Conservation (phyloP, 345 rosid species). For the Eucalyptus cloeziana region DNA sequence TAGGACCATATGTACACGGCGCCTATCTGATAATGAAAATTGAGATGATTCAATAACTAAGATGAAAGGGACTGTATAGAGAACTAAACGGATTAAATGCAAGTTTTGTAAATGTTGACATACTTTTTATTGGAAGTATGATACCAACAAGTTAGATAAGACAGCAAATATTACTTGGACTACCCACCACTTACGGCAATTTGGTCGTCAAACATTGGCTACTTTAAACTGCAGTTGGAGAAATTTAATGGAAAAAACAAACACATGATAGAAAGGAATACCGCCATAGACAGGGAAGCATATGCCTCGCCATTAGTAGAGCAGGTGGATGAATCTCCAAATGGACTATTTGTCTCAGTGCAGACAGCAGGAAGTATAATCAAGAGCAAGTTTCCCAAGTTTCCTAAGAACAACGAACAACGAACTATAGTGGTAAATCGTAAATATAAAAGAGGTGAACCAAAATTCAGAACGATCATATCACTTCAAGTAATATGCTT, state of each 20-base stretch:
- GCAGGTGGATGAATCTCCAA: slow-evolving; percentile 8
- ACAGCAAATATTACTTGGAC: background rate
- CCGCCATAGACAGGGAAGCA: slow-evolving; percentile 12
- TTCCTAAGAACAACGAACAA: background rate
- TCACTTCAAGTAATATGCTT: background rate
- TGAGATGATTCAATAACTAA: background rate
- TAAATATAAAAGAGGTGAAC: background rate
- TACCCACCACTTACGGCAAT: background rate
- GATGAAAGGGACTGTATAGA: background rate
- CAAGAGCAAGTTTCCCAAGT: slow-evolving; percentile 4
- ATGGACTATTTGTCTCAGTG: slow-evolving; percentile 1
- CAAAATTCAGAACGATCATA: background rate
- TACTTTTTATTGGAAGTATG: background rate
- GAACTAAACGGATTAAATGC: background rate
- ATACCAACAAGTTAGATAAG: background rate
- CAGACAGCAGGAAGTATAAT: slow-evolving; percentile 8
- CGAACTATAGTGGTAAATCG: background rate
- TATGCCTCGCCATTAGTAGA: slow-evolving; percentile 2
- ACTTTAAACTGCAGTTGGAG: background rate
- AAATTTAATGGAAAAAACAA: background rate
- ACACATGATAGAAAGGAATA: background rate
- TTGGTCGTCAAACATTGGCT: background rate
- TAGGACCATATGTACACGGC: slow-evolving; percentile 1
- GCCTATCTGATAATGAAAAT: background rate
- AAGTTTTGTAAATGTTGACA: background rate